Percentiles rank a stretch among this genome's conserved stretches.
These are phyloP conservation scores for Vigna trinervia DNA, from an alignment of 306 rosid genomes.

Conservation along the genomic window DNA sequence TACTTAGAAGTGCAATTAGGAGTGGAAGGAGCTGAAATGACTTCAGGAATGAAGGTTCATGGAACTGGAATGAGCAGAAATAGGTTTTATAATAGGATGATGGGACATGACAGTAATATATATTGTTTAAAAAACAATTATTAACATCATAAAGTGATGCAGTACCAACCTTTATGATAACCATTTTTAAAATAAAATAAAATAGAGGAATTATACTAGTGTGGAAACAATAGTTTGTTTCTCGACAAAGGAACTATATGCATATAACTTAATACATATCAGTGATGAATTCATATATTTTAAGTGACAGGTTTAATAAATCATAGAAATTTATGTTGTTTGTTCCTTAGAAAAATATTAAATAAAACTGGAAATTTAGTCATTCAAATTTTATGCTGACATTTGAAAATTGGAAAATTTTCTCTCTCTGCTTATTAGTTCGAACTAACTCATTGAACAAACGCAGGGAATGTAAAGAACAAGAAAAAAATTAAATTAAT, in stretches of 20 bases:
- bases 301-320: not conserved
- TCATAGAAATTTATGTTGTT: not conserved
- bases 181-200: not conserved
- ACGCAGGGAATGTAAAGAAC: not conserved
- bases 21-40: slow-evolving; percentile 26
- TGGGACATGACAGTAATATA: slow-evolving; percentile 30
- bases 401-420: too few species aligned
- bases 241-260: not conserved
- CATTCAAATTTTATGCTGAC: too few species aligned
- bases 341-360: not conserved
- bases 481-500: not conserved
- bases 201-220: not conserved
- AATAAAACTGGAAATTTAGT: not conserved
- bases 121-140: slow-evolving; percentile 35
- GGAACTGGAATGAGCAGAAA: slow-evolving; percentile 13
- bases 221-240: not conserved
- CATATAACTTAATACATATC: not conserved
- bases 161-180: slow-evolving; percentile 21
- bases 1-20: slow-evolving; percentile 43
- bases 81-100: slow-evolving; percentile 17
- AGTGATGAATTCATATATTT: not conserved
- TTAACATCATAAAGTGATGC: slow-evolving; percentile 25
- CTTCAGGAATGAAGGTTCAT: slow-evolving; percentile 26
- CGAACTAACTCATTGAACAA: too few species aligned
- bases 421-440: not conserved